These are phyloP conservation scores for Macrophomina tecta DNA, from an alignment of 2,329 filamentous ascomycete species.

Conservation along the genomic window DNA sequence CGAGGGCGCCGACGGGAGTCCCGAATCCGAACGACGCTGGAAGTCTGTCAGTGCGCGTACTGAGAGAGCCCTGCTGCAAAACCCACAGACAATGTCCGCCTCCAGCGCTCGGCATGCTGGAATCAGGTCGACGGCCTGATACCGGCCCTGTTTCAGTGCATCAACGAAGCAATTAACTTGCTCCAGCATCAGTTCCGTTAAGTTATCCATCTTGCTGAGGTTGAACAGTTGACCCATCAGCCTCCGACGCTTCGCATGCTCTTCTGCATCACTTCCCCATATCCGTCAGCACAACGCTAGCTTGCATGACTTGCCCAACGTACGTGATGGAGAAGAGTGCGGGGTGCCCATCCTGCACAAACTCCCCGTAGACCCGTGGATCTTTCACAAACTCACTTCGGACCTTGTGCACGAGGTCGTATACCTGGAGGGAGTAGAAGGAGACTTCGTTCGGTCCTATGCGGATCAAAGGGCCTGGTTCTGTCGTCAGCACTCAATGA, in stretches of 20 bases:
- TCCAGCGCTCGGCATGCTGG: conserved; percentile 10
- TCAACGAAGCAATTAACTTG: background rate
- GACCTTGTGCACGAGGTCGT: conserved; percentile 16
- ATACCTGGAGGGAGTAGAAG: conserved; percentile 46
- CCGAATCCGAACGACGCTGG: conserved; percentile 8
- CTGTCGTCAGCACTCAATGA: background rate
- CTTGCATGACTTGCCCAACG: background rate
- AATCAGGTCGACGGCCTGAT: background rate
- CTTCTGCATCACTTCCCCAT: background rate
- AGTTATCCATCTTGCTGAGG: conserved; percentile 10
- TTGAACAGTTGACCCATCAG: conserved; percentile 20
- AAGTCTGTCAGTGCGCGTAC: background rate
- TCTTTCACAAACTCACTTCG: conserved; percentile 10
- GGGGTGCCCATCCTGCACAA: conserved; percentile 11
- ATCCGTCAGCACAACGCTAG: background rate
- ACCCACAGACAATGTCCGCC: conserved; percentile 13
- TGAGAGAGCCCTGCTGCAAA: background rate
- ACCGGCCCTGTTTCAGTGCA: background rate
- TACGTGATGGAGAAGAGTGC: conserved; percentile 17
- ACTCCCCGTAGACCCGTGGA: conserved; percentile 7
- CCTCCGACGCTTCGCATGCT: conserved; percentile 13
- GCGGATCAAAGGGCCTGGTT: conserved; percentile 52
- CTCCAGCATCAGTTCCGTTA: conserved; percentile 2
- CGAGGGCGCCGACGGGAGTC: background rate
- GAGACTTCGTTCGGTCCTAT: conserved; percentile 56